A percentile compares a stretch with the other conserved stretches of the same genome.
Evolutionary conservation across 176 grass and related monocot species (phyloP).

Genomic region (Lolium rigidum): DNA sequence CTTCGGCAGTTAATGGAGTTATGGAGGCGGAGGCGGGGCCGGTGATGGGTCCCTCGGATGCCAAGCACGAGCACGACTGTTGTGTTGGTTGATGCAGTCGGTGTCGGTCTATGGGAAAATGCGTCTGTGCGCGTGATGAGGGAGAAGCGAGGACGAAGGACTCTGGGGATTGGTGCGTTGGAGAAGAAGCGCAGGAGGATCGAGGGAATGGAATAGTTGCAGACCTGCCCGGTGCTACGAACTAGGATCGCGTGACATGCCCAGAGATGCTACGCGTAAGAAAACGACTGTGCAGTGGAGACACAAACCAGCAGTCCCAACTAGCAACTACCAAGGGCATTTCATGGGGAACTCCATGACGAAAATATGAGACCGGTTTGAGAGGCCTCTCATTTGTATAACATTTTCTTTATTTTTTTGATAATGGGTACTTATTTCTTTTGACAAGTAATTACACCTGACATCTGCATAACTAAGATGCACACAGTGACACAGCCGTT

Average conservation of each 20-base stretch:
- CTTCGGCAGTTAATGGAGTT: conserved; percentile 49
- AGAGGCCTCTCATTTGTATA: too few relatives aligned
- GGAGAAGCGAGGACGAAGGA: conserved; percentile 16
- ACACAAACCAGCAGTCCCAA: too few relatives aligned
- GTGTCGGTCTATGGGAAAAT: not conserved
- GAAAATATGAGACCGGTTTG: too few relatives aligned
- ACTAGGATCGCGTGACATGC: not conserved
- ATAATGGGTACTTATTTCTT: too few relatives aligned
- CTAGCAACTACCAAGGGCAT: too few relatives aligned
- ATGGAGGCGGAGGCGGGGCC: conserved; percentile 44
- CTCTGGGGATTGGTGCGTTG: conserved; percentile 48
- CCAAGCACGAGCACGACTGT: conserved; percentile 33
- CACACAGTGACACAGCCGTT: too few relatives aligned
- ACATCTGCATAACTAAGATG: too few relatives aligned
- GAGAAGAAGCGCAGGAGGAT: conserved; percentile 26
- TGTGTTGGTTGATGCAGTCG: conserved; percentile 3
- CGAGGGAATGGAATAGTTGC: conserved; percentile 40
- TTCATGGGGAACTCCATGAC: too few relatives aligned
- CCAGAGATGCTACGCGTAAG: not conserved
- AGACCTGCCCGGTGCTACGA: not conserved
- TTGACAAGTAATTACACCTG: too few relatives aligned
- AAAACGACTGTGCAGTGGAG: not conserved
- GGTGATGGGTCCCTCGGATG: conserved; percentile 19
- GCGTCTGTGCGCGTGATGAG: conserved; percentile 7
- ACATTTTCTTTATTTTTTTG: too few relatives aligned